Evolutionary conservation across 306 rosid species (phyloP).

Genomic region (Trifolium repens): DNA sequence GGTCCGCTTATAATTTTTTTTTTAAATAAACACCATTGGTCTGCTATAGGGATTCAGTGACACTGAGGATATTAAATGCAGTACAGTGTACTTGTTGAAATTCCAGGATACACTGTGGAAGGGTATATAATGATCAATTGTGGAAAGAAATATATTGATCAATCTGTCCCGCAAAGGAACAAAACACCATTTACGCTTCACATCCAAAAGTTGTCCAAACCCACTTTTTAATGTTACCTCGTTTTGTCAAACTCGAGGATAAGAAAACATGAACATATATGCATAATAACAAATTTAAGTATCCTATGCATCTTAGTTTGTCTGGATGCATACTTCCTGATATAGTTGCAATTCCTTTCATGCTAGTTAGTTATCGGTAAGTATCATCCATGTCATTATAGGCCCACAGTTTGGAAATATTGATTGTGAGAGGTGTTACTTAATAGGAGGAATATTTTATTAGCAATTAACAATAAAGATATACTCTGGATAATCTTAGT

Average conservation of each 20-base stretch:
- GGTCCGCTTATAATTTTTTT: neutral
- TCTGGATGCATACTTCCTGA: slow-evolving; percentile 37
- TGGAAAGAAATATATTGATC: slow-evolving; percentile 7
- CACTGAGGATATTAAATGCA: neutral
- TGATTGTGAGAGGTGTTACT: too few species aligned
- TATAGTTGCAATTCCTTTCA: slow-evolving; percentile 31
- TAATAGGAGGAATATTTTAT: too few species aligned
- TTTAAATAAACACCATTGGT: neutral
- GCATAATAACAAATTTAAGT: slow-evolving; percentile 24
- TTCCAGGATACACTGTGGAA: neutral
- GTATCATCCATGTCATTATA: too few species aligned
- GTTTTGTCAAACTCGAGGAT: slow-evolving; percentile 33
- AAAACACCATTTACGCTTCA: slow-evolving; percentile 15
- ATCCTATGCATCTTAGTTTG: slow-evolving; percentile 25
- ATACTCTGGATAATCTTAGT: too few species aligned
- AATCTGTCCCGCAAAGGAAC: slow-evolving; percentile 32
- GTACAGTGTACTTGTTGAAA: slow-evolving; percentile 1
- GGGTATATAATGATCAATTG: slow-evolving; percentile 1
- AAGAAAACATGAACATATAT: slow-evolving; percentile 4
- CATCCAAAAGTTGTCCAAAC: slow-evolving; percentile 14
- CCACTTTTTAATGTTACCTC: slow-evolving; percentile 28
- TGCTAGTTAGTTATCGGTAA: slow-evolving; percentile 6
- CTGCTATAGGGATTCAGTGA: slow-evolving; percentile 26
- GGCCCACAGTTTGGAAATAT: too few species aligned
- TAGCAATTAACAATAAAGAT: too few species aligned